phyloP scores from a whole-genome alignment of 345 rosid genomes.

The Moricandia moricandioides region DNA sequence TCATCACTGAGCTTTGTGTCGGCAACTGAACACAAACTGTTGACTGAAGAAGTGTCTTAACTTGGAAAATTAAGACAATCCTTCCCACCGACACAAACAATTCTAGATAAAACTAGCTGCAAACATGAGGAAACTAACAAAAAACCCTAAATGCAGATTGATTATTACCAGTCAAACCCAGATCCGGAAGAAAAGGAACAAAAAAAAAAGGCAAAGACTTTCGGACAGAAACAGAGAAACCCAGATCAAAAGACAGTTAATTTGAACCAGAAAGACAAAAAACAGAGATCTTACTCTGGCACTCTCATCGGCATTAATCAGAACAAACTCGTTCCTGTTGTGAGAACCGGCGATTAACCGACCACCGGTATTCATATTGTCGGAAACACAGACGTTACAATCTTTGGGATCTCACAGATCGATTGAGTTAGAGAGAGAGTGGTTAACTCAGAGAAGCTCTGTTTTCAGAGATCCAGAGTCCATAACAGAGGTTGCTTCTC shows the following conservation, averaged over 20 bases:
- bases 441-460: slow-evolving; percentile 15
- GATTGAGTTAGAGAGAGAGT: slow-evolving; percentile 1
- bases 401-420: slow-evolving; percentile 24
- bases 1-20: not conserved
- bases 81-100: slow-evolving; percentile 27
- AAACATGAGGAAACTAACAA: not conserved
- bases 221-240: slow-evolving; percentile 22
- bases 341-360: slow-evolving; percentile 97
- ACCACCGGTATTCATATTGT: slow-evolving; percentile 82
- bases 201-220: slow-evolving; percentile 19
- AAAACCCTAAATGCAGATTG: slow-evolving; percentile 25
- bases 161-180: slow-evolving; percentile 20
- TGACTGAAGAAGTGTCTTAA: not conserved
- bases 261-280: not conserved
- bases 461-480: slow-evolving; percentile 42
- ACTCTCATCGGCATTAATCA: slow-evolving; percentile 92
- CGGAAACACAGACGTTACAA: slow-evolving; percentile 17
- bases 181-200: slow-evolving; percentile 32
- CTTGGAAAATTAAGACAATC: not conserved
- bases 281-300: slow-evolving; percentile 56
- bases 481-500: slow-evolving; percentile 26
- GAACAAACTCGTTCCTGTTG: slow-evolving; percentile 92
- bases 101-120: not conserved
- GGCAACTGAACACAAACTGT: not conserved
- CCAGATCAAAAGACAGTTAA: slow-evolving; percentile 4